Evolutionary conservation across 2,329 filamentous ascomycete species (phyloP), one percentile per base, ranked within the genome.

Genomic region (Ophiostoma sp.): DNA sequence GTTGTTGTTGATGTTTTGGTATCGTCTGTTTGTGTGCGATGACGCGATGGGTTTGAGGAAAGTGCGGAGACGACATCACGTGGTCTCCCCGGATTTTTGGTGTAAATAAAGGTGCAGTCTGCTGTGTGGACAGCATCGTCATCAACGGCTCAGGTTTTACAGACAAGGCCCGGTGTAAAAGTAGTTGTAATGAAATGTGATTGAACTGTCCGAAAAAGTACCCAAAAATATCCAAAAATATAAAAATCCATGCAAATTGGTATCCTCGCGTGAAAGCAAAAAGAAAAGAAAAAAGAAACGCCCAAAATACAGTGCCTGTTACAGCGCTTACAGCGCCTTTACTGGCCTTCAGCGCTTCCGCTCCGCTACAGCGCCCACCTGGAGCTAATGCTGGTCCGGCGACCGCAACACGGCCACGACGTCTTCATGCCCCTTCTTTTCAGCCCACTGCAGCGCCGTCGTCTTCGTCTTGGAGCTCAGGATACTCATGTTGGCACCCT

Each of bases 361-460:
- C n/a, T n/a, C n/a, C n/a, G n/a, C n/a, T n/a, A n/a, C n/a, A 39
- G 36, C 36, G 4, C 36, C 36, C 36, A 39, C 36, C 36, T 9
- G 5, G 36, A 71, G 15, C 42, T 50, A 28, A 9, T 50, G 25
- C 42, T 69, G 42, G 64, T 71, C 50, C 17, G 50, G 57, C 55
- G 69, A 31, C 28, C 70, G 89, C 90, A 73, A 15, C 39, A 71
- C 28, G 19, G 39, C 25, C 0, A 17, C 55, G 28, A 71, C 55
- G 39, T 63, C 55, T 22, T 17, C 36, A 42, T 64, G 57, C 15
- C 69, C 39, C 6, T 39, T 25, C 39, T 31, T 33, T 50, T 71
- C 55, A 25, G 69, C 55, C 69, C 69, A 71, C 36, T 22, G 55
- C 25, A 61, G 25, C 55, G 55, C 55, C 69, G 55, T 71, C 42